Conservation (phyloP, 192 early-diverging fungal species). For the Coemansia brasiliensis region DNA sequence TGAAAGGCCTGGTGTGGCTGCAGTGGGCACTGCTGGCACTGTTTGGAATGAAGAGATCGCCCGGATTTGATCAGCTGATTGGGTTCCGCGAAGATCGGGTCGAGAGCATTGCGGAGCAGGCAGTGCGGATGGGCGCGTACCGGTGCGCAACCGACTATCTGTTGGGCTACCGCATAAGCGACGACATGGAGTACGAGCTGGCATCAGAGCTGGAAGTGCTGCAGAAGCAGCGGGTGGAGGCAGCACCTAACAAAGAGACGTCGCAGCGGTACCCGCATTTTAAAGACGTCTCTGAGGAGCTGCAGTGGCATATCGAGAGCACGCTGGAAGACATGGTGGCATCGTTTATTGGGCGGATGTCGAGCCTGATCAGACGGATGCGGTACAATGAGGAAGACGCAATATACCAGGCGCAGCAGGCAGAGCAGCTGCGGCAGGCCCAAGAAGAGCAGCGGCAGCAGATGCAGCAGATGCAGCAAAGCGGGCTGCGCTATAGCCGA, state of each 20-base stretch:
- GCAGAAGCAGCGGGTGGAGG: slow-evolving; percentile 24
- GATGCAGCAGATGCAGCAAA: slow-evolving; percentile 38
- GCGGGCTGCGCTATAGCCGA: slow-evolving; percentile 35
- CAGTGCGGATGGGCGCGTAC: slow-evolving; percentile 58
- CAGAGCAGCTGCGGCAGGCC: slow-evolving; percentile 25
- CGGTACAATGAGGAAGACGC: slow-evolving; percentile 73
- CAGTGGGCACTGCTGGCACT: slow-evolving; percentile 65
- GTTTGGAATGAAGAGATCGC: slow-evolving; percentile 52
- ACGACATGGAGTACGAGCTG: slow-evolving; percentile 44
- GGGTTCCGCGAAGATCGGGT: slow-evolving; percentile 53
- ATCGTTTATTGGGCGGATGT: slow-evolving; percentile 61
- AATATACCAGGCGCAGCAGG: slow-evolving; percentile 48
- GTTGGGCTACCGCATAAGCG: slow-evolving; percentile 55
- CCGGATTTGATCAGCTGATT: slow-evolving; percentile 46
- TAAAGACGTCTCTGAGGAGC: slow-evolving; percentile 31
- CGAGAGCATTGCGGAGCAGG: slow-evolving; percentile 57
- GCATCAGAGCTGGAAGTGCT: slow-evolving; percentile 45
- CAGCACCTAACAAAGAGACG: background rate
- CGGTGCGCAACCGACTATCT: slow-evolving; percentile 67
- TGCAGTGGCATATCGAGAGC: slow-evolving; percentile 58
- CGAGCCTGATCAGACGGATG: slow-evolving; percentile 60
- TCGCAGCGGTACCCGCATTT: slow-evolving; percentile 37
- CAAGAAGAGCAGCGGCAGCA: slow-evolving; percentile 47
- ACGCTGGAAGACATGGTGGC: slow-evolving; percentile 57
- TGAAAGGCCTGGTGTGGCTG: slow-evolving; percentile 57